Conservation (phyloP, 345 rosid genomes). For the Salix arbutifolia region DNA sequence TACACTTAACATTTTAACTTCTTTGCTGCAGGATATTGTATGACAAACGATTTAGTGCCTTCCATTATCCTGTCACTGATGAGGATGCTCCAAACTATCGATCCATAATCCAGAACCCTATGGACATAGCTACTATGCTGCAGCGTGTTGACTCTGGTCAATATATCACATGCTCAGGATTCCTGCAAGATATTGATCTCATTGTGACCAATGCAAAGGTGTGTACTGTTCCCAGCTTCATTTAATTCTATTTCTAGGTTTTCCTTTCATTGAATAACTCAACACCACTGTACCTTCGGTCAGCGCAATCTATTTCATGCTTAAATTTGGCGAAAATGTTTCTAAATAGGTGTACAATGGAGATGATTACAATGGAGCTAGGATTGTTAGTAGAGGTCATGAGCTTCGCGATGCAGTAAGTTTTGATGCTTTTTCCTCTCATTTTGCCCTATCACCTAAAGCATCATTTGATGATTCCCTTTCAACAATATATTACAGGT, state of each 20-base stretch:
- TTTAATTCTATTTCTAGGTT: background rate
- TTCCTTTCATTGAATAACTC: background rate
- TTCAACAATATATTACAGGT: conserved; percentile 45
- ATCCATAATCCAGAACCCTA: conserved; percentile 80
- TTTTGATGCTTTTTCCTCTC: background rate
- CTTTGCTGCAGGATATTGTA: conserved; percentile 61
- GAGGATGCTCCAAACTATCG: conserved; percentile 98
- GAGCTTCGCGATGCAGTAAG: conserved; percentile 96
- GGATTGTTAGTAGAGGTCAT: conserved; percentile 87
- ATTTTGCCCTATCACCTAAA: background rate
- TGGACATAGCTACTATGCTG: conserved; percentile 87
- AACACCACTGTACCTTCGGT: background rate
- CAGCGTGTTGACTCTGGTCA: conserved; percentile 90
- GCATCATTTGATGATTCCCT: background rate
- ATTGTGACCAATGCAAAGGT: conserved; percentile 95
- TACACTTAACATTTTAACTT: background rate
- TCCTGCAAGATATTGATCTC: conserved; percentile 84
- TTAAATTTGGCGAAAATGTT: conserved; percentile 1
- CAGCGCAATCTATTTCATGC: background rate
- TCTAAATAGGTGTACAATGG: conserved; percentile 71
- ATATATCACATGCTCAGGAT: conserved; percentile 73
- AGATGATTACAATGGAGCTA: conserved; percentile 89
- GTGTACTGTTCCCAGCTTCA: conserved; percentile 6
- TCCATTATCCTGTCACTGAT: conserved; percentile 87
- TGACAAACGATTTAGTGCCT: conserved; percentile 85